Evolutionary conservation across 495 filamentous ascomycete species (phyloP), one percentile per base, ranked within the genome.

Genomic region (Hypoxylon fuscum): DNA sequence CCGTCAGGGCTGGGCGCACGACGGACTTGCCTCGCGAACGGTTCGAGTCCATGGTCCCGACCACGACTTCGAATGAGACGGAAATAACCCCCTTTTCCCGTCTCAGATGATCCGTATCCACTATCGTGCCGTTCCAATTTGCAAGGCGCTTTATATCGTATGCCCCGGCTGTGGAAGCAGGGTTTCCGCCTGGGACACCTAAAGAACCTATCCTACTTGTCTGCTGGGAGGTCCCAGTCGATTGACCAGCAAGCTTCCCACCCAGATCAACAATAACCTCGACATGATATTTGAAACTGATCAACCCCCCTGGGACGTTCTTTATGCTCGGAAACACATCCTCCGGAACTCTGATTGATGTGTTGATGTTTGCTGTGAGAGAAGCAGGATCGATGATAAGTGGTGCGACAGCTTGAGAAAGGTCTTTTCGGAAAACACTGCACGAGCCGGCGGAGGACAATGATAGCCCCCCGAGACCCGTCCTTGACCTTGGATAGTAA

Each of bases 271-370:
- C 83, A 17, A 98, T 88, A 2, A 97, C 90, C 71, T 98, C 95
- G 20, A 97, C 83, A 63, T 90, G 90, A 69, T 98, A 98, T 63
- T 88, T 90, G 75, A 98, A 98, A 59, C 87, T 90, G 58, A 98
- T 96, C 83, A 97, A 92, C 20, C 87, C 86, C 17, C 93, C 91
- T 0, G 95, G 95, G 3, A 96, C 92, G 52, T 85, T 87, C 10
- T 85, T 88, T 57, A 98, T 97, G 5, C 93, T 96, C 2, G 95
- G 94, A 65, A 98, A 98, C 0, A 87, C 86, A 62, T 97, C 92
- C 59, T 93, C 92, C 0, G 95, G 95, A 18, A 97, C 86, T 47
- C 92, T 85, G 2, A 98, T 85, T 14, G 88, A 90, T 2, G 91
- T 88, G 18, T 86, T 92, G 44, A 98, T 82, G 46, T 86, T 85